Conservation (phyloP, 371 early-diverging fungal species). For the Entomophthora muscae region DNA sequence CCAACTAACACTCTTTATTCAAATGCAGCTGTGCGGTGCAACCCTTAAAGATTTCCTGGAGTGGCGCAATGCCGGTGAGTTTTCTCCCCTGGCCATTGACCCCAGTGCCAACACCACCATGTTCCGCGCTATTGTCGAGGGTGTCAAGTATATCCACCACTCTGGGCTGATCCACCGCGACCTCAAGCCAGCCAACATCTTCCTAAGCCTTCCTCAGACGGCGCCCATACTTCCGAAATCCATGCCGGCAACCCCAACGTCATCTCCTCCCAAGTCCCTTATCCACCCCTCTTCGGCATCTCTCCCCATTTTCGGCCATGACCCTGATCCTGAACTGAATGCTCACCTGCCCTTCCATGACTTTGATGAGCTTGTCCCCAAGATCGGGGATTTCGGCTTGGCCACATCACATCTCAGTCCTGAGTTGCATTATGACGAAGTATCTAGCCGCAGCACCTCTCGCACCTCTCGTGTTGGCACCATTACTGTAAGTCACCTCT, state of each 20-base stretch:
- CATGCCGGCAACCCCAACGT: not conserved
- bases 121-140: slow-evolving; percentile 32
- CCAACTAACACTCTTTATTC: slow-evolving; percentile 52
- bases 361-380: slow-evolving; percentile 35
- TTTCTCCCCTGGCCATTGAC: slow-evolving; percentile 16
- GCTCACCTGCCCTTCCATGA: slow-evolving; percentile 12
- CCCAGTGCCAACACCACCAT: slow-evolving; percentile 16
- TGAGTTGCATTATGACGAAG: not conserved
- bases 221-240: not conserved
- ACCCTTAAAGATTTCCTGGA: slow-evolving; percentile 35
- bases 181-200: slow-evolving; percentile 63
- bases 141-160: slow-evolving; percentile 49
- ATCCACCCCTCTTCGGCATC: not conserved
- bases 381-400: slow-evolving; percentile 80
- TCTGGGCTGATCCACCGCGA: slow-evolving; percentile 61
- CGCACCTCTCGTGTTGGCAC: slow-evolving; percentile 52
- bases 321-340: not conserved
- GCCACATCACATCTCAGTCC: slow-evolving; percentile 15
- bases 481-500: slow-evolving; percentile 26
- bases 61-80: slow-evolving; percentile 22
- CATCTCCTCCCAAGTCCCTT: not conserved
- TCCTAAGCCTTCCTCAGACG: slow-evolving; percentile 19
- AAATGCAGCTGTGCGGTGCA: slow-evolving; percentile 73
- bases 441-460: not conserved
- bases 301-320: not conserved